Conservation (phyloP, 2,329 filamentous ascomycete species). For the Ascochyta koolunga region DNA sequence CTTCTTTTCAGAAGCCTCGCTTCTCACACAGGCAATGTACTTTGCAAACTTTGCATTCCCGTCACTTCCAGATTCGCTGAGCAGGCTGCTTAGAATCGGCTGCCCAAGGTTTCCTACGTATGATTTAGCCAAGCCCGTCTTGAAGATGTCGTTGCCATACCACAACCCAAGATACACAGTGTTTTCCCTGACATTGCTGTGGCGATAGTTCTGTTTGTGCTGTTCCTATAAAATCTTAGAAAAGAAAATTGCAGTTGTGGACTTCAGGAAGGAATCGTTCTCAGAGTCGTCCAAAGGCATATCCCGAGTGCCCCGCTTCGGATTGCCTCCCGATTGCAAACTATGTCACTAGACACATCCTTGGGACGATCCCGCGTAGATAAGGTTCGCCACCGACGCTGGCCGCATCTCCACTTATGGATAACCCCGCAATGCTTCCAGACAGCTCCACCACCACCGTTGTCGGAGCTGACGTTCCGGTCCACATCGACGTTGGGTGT, state of each 20-base stretch:
- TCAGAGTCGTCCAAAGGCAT: background rate
- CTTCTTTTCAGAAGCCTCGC: conserved; percentile 44
- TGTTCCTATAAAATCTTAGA: background rate
- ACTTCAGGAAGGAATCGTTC: background rate
- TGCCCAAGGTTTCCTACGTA: conserved; percentile 49
- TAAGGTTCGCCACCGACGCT: conserved; percentile 15
- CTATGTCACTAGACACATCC: conserved; percentile 3
- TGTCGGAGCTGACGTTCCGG: background rate
- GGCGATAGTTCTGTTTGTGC: background rate
- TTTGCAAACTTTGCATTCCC: conserved; percentile 29
- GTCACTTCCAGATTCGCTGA: conserved; percentile 25
- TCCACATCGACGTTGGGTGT: background rate
- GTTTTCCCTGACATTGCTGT: conserved; percentile 14
- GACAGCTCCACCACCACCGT: conserved; percentile 1
- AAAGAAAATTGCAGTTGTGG: background rate
- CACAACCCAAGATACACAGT: conserved; percentile 39
- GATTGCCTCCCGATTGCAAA: conserved; percentile 8
- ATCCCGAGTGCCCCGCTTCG: conserved; percentile 7
- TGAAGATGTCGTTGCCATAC: conserved; percentile 16
- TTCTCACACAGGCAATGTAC: conserved; percentile 54
- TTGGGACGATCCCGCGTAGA: conserved; percentile 2
- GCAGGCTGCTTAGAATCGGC: conserved; percentile 46
- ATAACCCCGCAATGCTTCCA: conserved; percentile 13
- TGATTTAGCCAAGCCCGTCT: background rate
- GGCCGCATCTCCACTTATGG: conserved; percentile 11